Evolutionary conservation across 495 filamentous ascomycete genomes (phyloP), one percentile per base, ranked within the genome.

Genomic region (Penicillium paradoxum): DNA sequence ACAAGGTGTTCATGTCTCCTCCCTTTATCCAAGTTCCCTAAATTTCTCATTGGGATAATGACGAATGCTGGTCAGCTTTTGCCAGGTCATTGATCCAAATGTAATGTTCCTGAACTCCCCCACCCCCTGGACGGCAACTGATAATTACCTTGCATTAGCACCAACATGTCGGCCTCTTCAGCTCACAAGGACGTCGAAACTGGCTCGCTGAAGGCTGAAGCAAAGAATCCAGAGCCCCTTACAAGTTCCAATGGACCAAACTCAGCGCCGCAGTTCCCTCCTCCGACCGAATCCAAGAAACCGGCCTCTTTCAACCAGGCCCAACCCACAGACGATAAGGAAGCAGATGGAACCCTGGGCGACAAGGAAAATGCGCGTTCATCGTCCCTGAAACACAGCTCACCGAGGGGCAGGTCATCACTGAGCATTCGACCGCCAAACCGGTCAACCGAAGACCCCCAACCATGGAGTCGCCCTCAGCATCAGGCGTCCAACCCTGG

Each of bases 241-340:
- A 45, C 55, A 9, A 40, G 58, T 22, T 61, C 63, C 15, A 62
- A 62, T 40, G 54, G 40, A 17, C 39, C 61, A 37, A 69, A 64
- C 49, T 43, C 69, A 41, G 60, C 65, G 11, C 67, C 70, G 7
- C 60, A 69, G 14, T 62, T 71, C 45, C 70, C 66, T 46, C 71
- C 70, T 37, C 67, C 67, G 0, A 69, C 70, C 30, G 64, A 59
- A 51, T 22, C 60, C 42, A 62, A 65, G 45, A 53, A 51, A 55
- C 53, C 64, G 4, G 49, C 55, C 33, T 56, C 60, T 32, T 42
- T 53, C 36, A 57, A 58, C 33, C 49, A 61, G 42, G 25, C 15
- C 14, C 55, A 51, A 33, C 25, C 36, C 15, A 41, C 49, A 25
- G 58, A 62, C 3, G 52, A 52, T 5, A 48, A 46, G 22, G 50